Evolutionary conservation across 345 rosid genomes (phyloP).

Genomic region (Moringa oleifera): DNA sequence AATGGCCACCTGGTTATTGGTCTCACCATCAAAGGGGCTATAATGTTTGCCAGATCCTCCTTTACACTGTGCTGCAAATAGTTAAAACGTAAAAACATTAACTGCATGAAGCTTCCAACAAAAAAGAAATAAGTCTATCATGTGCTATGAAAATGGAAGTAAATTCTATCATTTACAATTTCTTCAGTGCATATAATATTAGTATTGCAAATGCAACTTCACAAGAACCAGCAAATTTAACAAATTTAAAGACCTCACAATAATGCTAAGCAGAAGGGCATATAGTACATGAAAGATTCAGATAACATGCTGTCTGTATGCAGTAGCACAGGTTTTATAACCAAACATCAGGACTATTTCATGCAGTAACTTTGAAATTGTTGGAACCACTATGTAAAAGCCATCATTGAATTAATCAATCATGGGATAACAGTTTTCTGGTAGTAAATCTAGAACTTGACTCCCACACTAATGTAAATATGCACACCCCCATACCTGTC

Average conservation of each 20-base stretch:
- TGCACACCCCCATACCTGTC: not conserved
- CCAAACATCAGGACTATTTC: not conserved
- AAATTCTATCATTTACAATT: not conserved
- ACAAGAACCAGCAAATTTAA: no score
- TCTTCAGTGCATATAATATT: not conserved
- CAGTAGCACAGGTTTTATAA: not conserved
- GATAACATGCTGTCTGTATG: no score
- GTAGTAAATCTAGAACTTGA: no score
- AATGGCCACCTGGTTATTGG: conserved; percentile 96
- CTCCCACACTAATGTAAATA: no score
- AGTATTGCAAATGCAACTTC: no score
- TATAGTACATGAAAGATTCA: no score
- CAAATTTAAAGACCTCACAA: no score
- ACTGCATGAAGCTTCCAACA: conserved; percentile 11
- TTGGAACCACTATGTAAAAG: no score
- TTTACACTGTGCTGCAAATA: conserved; percentile 52
- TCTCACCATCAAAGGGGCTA: conserved; percentile 65
- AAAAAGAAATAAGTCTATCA: not conserved
- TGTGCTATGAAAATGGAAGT: not conserved
- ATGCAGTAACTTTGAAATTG: no score
- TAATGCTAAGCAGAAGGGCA: no score
- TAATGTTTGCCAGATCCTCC: conserved; percentile 70
- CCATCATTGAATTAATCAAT: no score
- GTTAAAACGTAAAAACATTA: conserved; percentile 8
- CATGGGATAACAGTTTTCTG: no score